A percentile compares a stretch with the other conserved stretches of the same genome.
Evolutionary conservation across 495 filamentous ascomycete genomes (phyloP).

Genomic region (Ascobolus immersus): DNA sequence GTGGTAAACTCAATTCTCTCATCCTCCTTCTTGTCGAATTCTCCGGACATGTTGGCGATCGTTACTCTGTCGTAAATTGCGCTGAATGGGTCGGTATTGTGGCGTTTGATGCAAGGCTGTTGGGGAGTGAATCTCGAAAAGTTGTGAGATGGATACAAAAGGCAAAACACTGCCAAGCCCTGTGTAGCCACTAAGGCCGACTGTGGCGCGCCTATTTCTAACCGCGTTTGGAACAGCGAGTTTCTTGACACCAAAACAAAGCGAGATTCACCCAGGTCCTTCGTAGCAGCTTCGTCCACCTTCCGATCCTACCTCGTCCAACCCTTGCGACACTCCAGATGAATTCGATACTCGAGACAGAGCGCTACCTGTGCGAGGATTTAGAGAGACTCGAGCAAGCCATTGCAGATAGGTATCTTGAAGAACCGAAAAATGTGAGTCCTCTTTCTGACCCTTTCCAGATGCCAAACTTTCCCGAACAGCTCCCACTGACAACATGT

Average conservation of each 20-base stretch:
- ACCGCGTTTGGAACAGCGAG: too few relatives aligned
- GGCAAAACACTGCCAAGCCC: too few relatives aligned
- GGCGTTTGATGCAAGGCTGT: too few relatives aligned
- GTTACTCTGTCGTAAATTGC: neutral
- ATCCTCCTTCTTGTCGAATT: constrained; percentile 80
- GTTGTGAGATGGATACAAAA: too few relatives aligned
- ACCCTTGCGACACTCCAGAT: neutral
- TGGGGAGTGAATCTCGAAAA: too few relatives aligned
- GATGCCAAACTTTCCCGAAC: neutral
- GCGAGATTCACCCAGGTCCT: too few relatives aligned
- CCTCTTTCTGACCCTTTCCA: constrained; percentile 1
- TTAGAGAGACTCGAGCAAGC: constrained; percentile 84
- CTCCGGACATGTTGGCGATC: constrained; percentile 48
- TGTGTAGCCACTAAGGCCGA: too few relatives aligned
- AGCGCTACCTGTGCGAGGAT: constrained; percentile 82
- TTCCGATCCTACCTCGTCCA: too few relatives aligned
- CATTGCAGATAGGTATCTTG: constrained; percentile 61
- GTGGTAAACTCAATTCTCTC: constrained; percentile 95
- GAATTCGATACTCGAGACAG: constrained; percentile 69
- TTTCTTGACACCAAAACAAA: too few relatives aligned
- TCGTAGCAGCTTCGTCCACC: too few relatives aligned
- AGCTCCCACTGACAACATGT: constrained; percentile 11
- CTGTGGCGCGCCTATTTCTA: too few relatives aligned
- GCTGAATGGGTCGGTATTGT: too few relatives aligned
- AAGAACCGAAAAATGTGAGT: constrained; percentile 70